Conservation (phyloP, 495 filamentous ascomycete species). For the Penicillium dipodomyicola region DNA sequence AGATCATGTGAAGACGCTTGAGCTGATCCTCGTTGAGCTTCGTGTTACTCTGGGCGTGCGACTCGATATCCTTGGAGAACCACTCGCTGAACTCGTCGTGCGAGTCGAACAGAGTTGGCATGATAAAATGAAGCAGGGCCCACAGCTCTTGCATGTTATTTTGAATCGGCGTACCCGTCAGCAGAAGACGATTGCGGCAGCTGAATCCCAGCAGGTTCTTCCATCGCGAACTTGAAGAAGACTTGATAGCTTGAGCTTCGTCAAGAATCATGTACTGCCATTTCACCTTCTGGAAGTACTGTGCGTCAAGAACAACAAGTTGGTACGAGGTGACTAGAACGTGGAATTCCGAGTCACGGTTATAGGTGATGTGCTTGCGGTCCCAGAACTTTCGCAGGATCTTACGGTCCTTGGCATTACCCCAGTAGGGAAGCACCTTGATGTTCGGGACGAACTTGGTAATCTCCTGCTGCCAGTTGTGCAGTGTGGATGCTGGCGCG, state of each 20-base stretch:
- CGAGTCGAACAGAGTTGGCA: slow-evolving; percentile 96
- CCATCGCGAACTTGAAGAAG: slow-evolving; percentile 93
- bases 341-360: slow-evolving; percentile 87
- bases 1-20: slow-evolving; percentile 94
- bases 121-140: slow-evolving; percentile 98
- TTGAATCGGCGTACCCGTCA: slow-evolving; percentile 97
- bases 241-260: slow-evolving; percentile 98
- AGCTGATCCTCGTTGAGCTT: slow-evolving; percentile 98
- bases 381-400: slow-evolving; percentile 99
- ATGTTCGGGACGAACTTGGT: slow-evolving; percentile 87
- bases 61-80: slow-evolving; percentile 99
- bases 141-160: slow-evolving; percentile 99
- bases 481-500: slow-evolving; percentile 90
- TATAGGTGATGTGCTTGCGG: slow-evolving; percentile 93
- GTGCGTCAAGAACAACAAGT: slow-evolving; percentile 89
- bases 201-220: slow-evolving; percentile 91
- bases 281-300: slow-evolving; percentile 96
- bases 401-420: slow-evolving; percentile 89
- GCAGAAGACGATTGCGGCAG: slow-evolving; percentile 89
- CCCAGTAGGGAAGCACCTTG: slow-evolving; percentile 97
- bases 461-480: slow-evolving; percentile 99
- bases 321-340: slow-evolving; percentile 97
- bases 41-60: slow-evolving; percentile 96
- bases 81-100: slow-evolving; percentile 99
- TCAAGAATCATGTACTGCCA: slow-evolving; percentile 99